Percentiles rank a stretch among this genome's conserved stretches.
phyloP scores from a whole-genome alignment of 305 asterid species.

The Solanum hybrid region DNA sequence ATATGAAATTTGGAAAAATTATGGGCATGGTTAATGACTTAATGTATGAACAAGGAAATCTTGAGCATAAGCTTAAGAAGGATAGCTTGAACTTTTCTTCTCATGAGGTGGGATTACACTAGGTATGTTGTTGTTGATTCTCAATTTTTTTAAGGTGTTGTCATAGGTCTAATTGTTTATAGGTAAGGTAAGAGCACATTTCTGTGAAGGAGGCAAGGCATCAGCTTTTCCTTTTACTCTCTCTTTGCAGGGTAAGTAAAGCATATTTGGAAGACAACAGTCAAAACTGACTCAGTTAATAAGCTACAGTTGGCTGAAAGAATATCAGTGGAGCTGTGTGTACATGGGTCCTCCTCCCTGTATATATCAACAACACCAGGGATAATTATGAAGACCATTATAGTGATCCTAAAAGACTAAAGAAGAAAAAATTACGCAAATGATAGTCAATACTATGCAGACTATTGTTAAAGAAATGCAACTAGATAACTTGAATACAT shows the following conservation, averaged over 20 bases:
- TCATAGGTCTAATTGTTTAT: background rate
- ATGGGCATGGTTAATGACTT: background rate
- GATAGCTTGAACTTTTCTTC: background rate
- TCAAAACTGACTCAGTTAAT: background rate
- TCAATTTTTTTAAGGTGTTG: background rate
- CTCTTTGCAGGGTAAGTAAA: background rate
- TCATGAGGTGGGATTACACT: background rate
- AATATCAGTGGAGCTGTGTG: background rate
- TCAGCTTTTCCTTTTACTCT: background rate
- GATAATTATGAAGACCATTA: background rate
- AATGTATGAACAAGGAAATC: background rate
- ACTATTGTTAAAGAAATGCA: constrained; percentile 6
- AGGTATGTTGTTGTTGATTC: background rate
- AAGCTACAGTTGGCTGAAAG: background rate
- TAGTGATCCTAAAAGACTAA: background rate
- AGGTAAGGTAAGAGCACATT: background rate
- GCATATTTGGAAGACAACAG: background rate
- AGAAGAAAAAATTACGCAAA: background rate
- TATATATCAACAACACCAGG: background rate
- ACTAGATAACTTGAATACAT: constrained; percentile 20
- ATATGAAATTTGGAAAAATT: background rate
- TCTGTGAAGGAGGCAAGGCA: background rate
- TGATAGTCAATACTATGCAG: background rate
- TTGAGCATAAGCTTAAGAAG: background rate
- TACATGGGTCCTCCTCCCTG: background rate